A percentile compares a stretch with the other conserved stretches of the same genome.
These are phyloP conservation scores for Aegilops tauschii DNA, from an alignment of 176 grass and related monocot species.

Conservation along the genomic window DNA sequence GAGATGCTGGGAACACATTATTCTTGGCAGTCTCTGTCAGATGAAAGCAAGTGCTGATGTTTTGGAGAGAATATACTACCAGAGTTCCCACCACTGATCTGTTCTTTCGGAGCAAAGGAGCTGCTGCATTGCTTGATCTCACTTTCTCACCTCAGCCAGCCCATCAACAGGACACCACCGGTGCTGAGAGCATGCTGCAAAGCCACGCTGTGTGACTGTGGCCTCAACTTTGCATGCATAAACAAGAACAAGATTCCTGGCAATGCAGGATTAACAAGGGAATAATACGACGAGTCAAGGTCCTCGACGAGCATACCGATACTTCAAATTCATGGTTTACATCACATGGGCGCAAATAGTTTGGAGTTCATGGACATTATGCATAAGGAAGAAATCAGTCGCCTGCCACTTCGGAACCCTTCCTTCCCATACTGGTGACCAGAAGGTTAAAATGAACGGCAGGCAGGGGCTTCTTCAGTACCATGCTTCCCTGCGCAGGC, in stretches of 20 bases:
- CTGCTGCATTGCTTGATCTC: neutral
- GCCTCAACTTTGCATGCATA: constrained; percentile 40
- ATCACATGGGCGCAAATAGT: constrained; percentile 34
- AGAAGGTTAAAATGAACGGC: constrained; percentile 16
- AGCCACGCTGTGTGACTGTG: constrained; percentile 31
- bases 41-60: constrained; percentile 1
- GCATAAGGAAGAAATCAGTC: constrained; percentile 2
- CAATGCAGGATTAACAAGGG: constrained; percentile 2
- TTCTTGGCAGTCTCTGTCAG: neutral
- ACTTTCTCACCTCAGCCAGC: constrained; percentile 16
- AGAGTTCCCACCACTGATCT: neutral
- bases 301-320: constrained; percentile 23
- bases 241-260: constrained; percentile 43
- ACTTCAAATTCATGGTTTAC: constrained; percentile 27
- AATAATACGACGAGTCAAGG: constrained; percentile 29
- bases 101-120: constrained; percentile 24
- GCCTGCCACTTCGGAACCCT: neutral
- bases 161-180: constrained; percentile 30
- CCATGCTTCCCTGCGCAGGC: constrained; percentile 7
- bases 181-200: constrained; percentile 52
- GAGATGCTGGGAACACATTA: constrained; percentile 9
- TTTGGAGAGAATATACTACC: constrained; percentile 9
- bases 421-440: constrained; percentile 1
- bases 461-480: constrained; percentile 17
- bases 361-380: constrained; percentile 33